Base-by-base conservation (phyloP, 495 filamentous ascomycete species). In the Trichoderma gamsii region DNA sequence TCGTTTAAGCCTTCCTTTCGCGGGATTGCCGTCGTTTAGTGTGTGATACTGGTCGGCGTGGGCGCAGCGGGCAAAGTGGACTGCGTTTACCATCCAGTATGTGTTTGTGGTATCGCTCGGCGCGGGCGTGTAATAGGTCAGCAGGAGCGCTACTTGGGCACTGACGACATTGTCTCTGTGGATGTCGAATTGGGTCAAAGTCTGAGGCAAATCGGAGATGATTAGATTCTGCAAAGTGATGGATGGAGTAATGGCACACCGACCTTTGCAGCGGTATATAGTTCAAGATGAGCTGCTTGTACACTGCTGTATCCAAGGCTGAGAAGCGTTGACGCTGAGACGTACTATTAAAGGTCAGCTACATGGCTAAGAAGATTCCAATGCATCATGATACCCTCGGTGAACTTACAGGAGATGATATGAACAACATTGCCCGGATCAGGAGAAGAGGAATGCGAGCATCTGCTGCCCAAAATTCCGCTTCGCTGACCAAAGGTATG, bases 151-250 rank as follows among this genome's bases (percentile, higher is more conserved):
- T 61, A 61, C 56, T 32, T 61, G 56, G 2, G 56, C 56, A 32
- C 29, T 61, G 56, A 61, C 56, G 27, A 61, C 56, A 18, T 61
- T 35, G 56, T 61, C 15, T 61, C 56, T 29, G 56, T 61, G 56
- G 12, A 61, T 61, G 25, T 61, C 56, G 25, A 61, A 61, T 61
- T 61, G 56, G 5, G 25, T 29, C 56, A 61, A 15, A 12, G 56
- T 61, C 56, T 61, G 16, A 12, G 15, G 21, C 3, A 2, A 4
- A 18, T 21, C n/a, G 21, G 49, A 32, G 12, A 18, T 4, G 5
- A 32, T 29, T 61, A 27, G 56, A 61, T 16, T 16, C 23, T 27
- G 23, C 11, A 21, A 23, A 23, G 51, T 59, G 21, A 13, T 21
- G 12, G 51, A 25, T 21, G 7, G 21, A 21, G 11, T 12, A 13